phyloP scores from a whole-genome alignment of 2,329 filamentous ascomycete genomes.

The Colletotrichum acutatum region DNA sequence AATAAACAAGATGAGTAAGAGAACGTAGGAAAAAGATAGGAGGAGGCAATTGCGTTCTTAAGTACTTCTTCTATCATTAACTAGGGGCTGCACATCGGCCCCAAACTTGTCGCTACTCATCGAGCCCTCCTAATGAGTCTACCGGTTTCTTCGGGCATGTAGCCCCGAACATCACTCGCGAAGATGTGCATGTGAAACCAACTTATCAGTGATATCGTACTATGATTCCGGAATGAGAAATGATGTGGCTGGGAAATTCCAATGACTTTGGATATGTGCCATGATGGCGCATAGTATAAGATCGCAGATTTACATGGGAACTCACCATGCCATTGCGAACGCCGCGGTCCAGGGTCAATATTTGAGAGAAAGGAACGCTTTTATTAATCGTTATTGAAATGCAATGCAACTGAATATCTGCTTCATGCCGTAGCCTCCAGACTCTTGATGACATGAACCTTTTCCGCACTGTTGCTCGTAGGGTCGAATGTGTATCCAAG shows the following conservation, averaged over 20 bases:
- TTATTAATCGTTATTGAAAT: not conserved
- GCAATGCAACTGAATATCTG: not conserved
- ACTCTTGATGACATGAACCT: slow-evolving; percentile 55
- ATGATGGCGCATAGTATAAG: not conserved
- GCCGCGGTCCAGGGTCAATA: no score
- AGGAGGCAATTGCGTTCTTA: not conserved
- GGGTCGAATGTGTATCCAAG: slow-evolving; percentile 84
- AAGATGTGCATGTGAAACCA: no score
- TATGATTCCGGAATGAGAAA: no score
- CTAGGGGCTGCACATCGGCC: no score
- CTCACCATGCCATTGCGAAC: not conserved
- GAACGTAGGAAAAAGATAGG: no score
- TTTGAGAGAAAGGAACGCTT: not conserved
- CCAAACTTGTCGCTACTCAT: no score
- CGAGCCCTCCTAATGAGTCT: not conserved
- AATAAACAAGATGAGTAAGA: no score
- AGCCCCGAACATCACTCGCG: not conserved
- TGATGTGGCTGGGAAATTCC: no score
- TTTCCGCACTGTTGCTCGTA: slow-evolving; percentile 56
- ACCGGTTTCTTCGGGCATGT: not conserved
- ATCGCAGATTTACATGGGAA: not conserved
- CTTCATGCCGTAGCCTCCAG: slow-evolving; percentile 46
- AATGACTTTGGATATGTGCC: not conserved
- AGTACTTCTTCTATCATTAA: not conserved
- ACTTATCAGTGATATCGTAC: no score